Percentiles rank a stretch among this genome's conserved stretches.
These are phyloP conservation scores for Suhomyces anneliseae DNA, from an alignment of 1,139 yeast species.

Conservation along the genomic window DNA sequence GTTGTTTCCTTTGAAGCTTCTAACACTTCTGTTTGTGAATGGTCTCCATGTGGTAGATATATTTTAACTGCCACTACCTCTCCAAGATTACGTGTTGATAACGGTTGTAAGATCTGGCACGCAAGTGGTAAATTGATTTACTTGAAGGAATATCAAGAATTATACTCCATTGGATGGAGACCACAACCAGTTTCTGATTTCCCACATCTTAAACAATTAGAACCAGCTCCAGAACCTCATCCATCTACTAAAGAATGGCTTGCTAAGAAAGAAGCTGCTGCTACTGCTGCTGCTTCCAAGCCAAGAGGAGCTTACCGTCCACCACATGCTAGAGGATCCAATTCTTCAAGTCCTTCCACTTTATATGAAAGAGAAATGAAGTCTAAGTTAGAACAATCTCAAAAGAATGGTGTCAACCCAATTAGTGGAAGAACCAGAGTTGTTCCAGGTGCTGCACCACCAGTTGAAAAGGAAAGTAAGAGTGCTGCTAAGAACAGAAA, in stretches of 20 bases:
- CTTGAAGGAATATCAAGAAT: conserved; percentile 76
- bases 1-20: conserved; percentile 85
- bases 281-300: conserved; percentile 45
- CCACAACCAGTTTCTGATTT: conserved; percentile 63
- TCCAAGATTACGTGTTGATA: conserved; percentile 95
- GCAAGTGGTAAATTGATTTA: conserved; percentile 80
- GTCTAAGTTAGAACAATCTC: conserved; percentile 22
- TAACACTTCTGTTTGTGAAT: conserved; percentile 91
- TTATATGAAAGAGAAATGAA: conserved; percentile 59
- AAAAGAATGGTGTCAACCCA: conserved; percentile 24
- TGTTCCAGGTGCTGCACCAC: conserved; percentile 48
- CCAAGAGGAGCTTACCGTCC: conserved; percentile 92
- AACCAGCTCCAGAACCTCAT: conserved; percentile 67
- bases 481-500: conserved; percentile 74
- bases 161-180: conserved; percentile 83
- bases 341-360: conserved; percentile 32
- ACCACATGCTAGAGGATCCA: conserved; percentile 78
- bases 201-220: conserved; percentile 58
- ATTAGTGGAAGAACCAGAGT: conserved; percentile 29
- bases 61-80: conserved; percentile 95
- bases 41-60: conserved; percentile 98
- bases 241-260: conserved; percentile 59
- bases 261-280: conserved; percentile 41
- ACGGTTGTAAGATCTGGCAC: conserved; percentile 93
- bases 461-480: conserved; percentile 50